These are phyloP conservation scores for Aphanoascus verrucosus DNA, from an alignment of 2,329 filamentous ascomycete species.

Conservation along the genomic window DNA sequence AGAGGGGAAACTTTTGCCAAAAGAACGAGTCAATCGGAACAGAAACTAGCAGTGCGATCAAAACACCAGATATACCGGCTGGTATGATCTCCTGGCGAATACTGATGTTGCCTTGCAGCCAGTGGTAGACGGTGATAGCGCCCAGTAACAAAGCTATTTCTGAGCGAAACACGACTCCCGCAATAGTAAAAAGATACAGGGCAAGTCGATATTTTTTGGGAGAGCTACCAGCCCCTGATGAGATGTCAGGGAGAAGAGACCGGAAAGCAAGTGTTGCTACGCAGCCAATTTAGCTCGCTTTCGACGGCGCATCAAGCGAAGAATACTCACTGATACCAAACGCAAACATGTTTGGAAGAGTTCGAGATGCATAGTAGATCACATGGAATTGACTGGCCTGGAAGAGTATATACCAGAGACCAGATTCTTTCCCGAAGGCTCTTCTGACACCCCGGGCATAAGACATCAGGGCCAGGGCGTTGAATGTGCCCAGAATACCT, in stretches of 20 bases:
- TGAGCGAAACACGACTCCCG: conserved; percentile 76
- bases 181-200: conserved; percentile 64
- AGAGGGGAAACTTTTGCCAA: conserved; percentile 68
- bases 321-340: conserved; percentile 62
- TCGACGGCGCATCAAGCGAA: not conserved
- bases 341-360: conserved; percentile 93
- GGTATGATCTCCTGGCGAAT: conserved; percentile 48
- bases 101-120: conserved; percentile 46
- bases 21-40: conserved; percentile 81
- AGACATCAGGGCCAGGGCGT: conserved; percentile 56
- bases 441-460: conserved; percentile 54
- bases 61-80: conserved; percentile 54
- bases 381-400: conserved; percentile 83
- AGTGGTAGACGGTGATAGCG: conserved; percentile 54
- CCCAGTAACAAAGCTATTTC: conserved; percentile 74
- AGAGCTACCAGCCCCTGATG: conserved; percentile 18
- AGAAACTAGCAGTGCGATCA: conserved; percentile 57
- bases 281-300: not conserved
- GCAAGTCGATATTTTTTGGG: conserved; percentile 50
- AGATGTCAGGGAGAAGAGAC: conserved; percentile 39
- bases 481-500: conserved; percentile 64
- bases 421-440: conserved; percentile 58
- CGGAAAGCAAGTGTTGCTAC: conserved; percentile 35
- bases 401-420: conserved; percentile 68
- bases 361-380: conserved; percentile 82